These are phyloP conservation scores for Trichosanthes cucumerina DNA, from an alignment of 306 rosid species.

Conservation along the genomic window DNA sequence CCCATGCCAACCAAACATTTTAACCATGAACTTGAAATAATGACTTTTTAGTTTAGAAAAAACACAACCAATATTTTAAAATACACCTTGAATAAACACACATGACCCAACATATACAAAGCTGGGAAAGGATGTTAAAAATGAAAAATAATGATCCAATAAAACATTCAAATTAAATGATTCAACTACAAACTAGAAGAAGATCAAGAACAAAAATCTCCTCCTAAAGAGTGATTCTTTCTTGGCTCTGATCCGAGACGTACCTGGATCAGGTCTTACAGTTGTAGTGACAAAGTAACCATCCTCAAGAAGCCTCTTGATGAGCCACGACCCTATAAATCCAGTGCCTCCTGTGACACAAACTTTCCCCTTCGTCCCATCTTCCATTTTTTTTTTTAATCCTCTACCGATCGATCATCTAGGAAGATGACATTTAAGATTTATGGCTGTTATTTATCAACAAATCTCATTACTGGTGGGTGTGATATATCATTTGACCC, in stretches of 20 bases:
- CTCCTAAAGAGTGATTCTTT: too few relatives aligned
- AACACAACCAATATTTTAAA: not conserved
- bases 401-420: not conserved
- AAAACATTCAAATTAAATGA: not conserved
- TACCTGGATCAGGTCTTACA: conserved; percentile 29
- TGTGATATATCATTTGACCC: too few relatives aligned
- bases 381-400: conserved; percentile 13
- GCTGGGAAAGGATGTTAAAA: not conserved
- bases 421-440: not conserved
- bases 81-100: too few relatives aligned
- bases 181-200: not conserved
- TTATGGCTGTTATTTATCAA: not conserved
- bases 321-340: conserved; percentile 48
- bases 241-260: not conserved
- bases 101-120: too few relatives aligned
- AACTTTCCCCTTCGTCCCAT: not conserved
- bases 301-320: conserved; percentile 43
- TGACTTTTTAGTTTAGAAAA: not conserved
- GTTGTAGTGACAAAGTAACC: conserved; percentile 44
- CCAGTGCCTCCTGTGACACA: conserved; percentile 56
- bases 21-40: too few relatives aligned
- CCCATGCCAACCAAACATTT: too few relatives aligned
- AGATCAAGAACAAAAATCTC: too few relatives aligned
- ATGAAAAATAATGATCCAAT: not conserved
- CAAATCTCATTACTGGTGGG: too few relatives aligned